These are phyloP conservation scores for Fusarium haematococcum DNA, from an alignment of 2,329 filamentous ascomycete genomes.

Conservation along the genomic window DNA sequence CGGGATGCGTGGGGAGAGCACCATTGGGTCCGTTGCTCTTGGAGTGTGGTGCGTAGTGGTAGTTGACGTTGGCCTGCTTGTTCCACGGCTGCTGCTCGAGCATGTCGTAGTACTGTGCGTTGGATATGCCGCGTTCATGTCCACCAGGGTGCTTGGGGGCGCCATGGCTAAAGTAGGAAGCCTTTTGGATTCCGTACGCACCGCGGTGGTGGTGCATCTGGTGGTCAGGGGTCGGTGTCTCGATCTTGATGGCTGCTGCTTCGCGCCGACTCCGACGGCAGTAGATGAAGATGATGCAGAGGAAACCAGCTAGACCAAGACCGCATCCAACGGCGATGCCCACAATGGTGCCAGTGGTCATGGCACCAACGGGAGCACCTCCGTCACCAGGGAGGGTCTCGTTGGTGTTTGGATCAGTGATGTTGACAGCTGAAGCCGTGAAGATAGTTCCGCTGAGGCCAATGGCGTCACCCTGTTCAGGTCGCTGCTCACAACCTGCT, in stretches of 20 bases:
- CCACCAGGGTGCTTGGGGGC: neutral
- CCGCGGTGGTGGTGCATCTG: conserved; percentile 16
- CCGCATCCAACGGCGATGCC: conserved; percentile 64
- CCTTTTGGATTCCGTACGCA: conserved; percentile 26
- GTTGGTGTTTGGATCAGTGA: conserved; percentile 51
- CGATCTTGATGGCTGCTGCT: conserved; percentile 23
- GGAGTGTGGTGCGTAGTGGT: conserved; percentile 28
- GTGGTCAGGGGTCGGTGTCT: conserved; percentile 9
- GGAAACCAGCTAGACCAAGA: conserved; percentile 55
- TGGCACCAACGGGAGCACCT: conserved; percentile 37
- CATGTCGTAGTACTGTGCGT: neutral
- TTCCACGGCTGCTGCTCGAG: neutral
- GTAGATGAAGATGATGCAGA: conserved; percentile 61
- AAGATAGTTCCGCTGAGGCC: conserved; percentile 60
- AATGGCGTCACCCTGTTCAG: conserved; percentile 52
- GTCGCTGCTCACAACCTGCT: conserved; percentile 60
- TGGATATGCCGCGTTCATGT: neutral
- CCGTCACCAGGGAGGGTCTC: conserved; percentile 42
- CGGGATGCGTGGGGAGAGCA: conserved; percentile 23
- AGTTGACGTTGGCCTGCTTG: conserved; percentile 2
- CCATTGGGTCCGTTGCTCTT: conserved; percentile 13
- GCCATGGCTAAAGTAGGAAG: conserved; percentile 8
- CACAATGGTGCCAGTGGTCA: conserved; percentile 63
- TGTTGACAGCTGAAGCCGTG: conserved; percentile 50
- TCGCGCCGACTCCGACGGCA: conserved; percentile 50